Percentiles rank a stretch among this genome's conserved stretches.
These are phyloP conservation scores for Didymella pomorum DNA, from an alignment of 2,329 filamentous ascomycete species.

Conservation along the genomic window DNA sequence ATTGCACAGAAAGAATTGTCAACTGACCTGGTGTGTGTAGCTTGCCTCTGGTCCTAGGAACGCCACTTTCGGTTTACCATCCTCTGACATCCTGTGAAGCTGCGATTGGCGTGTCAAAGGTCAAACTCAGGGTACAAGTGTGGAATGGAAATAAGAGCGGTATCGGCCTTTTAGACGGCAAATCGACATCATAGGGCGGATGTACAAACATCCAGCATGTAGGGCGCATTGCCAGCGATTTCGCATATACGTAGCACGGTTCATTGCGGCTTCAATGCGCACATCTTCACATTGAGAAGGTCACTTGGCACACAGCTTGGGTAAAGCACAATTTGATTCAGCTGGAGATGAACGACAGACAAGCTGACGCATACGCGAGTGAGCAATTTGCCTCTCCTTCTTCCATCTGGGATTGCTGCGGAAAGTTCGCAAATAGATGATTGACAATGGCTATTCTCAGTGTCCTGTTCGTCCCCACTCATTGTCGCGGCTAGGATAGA, in stretches of 20 bases:
- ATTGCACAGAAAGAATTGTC: neutral
- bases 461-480: slow-evolving; percentile 23
- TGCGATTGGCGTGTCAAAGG: slow-evolving; percentile 7
- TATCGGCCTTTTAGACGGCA: slow-evolving; percentile 22
- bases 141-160: slow-evolving; percentile 18
- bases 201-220: slow-evolving; percentile 5
- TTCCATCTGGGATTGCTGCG: slow-evolving; percentile 32
- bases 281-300: neutral
- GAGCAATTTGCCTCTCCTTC: slow-evolving; percentile 38
- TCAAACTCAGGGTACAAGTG: slow-evolving; percentile 1
- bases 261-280: neutral
- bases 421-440: slow-evolving; percentile 40
- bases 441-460: slow-evolving; percentile 36
- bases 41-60: slow-evolving; percentile 71
- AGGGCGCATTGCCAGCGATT: slow-evolving; percentile 8
- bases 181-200: slow-evolving; percentile 15
- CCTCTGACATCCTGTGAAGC: slow-evolving; percentile 21
- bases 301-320: neutral
- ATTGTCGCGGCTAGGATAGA: slow-evolving; percentile 26
- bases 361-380: slow-evolving; percentile 34
- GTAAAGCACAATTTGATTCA: slow-evolving; percentile 32
- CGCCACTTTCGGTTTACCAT: slow-evolving; percentile 52
- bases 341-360: slow-evolving; percentile 41
- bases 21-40: slow-evolving; percentile 72
- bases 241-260: neutral